These are phyloP conservation scores for Neonectria neomacrospora DNA, from an alignment of 2,329 filamentous ascomycete genomes.

Conservation along the genomic window DNA sequence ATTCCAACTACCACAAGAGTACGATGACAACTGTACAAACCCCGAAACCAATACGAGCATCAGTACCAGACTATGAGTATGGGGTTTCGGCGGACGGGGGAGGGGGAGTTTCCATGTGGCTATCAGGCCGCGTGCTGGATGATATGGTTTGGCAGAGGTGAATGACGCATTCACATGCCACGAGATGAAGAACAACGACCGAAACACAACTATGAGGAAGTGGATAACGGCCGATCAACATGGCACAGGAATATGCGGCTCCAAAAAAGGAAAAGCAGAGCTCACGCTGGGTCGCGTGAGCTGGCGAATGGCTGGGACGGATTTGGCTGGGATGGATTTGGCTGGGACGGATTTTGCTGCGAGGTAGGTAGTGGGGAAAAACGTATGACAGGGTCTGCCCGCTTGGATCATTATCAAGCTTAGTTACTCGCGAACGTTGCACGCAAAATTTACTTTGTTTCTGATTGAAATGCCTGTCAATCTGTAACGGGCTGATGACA, in stretches of 20 bases:
- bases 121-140: slow-evolving; percentile 4
- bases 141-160: slow-evolving; percentile 1
- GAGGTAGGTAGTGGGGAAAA: background rate
- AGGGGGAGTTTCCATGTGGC: slow-evolving; percentile 4
- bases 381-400: background rate
- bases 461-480: background rate
- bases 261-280: background rate
- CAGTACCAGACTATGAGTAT: slow-evolving; percentile 7
- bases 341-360: background rate
- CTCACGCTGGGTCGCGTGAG: background rate
- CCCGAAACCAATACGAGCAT: slow-evolving; percentile 14
- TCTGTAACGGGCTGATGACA: background rate
- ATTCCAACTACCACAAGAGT: slow-evolving; percentile 31
- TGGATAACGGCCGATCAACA: background rate
- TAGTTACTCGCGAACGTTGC: slow-evolving; percentile 13
- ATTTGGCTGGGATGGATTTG: background rate
- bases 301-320: background rate
- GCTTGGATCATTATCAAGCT: slow-evolving; percentile 1
- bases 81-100: slow-evolving; percentile 13
- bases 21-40: slow-evolving; percentile 33
- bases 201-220: slow-evolving; percentile 2
- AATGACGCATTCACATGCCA: slow-evolving; percentile 6
- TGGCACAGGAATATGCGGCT: background rate
- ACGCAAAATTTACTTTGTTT: slow-evolving; percentile 7
- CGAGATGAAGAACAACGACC: slow-evolving; percentile 4